Conservation (phyloP, 495 filamentous ascomycete species). For the Cudoniella acicularis region DNA sequence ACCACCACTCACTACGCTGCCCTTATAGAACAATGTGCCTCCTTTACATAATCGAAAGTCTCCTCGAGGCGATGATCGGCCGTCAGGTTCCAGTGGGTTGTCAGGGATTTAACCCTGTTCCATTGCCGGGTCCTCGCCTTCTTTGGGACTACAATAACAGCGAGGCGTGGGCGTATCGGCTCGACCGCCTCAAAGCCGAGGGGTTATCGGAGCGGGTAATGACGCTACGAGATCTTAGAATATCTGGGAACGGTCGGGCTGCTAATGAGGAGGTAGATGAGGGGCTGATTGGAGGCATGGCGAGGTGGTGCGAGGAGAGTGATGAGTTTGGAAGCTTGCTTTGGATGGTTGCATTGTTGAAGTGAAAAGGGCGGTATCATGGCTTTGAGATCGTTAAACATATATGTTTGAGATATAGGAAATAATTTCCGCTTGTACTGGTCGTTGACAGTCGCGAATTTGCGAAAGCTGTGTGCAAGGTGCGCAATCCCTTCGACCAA, state of each 20-base stretch:
- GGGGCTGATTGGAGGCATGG: not conserved
- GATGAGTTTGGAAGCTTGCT: slow-evolving; percentile 1
- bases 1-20: not conserved
- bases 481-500: no score
- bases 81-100: not conserved
- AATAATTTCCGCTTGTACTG: no score
- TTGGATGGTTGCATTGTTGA: not conserved
- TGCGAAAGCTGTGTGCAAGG: no score
- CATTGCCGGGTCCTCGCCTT: not conserved
- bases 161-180: not conserved
- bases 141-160: not conserved
- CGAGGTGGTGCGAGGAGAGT: slow-evolving; percentile 2
- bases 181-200: not conserved
- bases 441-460: no score
- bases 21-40: not conserved
- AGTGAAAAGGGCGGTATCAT: not conserved
- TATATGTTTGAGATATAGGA: no score
- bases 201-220: not conserved
- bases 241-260: no score
- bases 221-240: not conserved
- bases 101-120: not conserved
- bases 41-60: not conserved
- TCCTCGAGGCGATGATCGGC: not conserved
- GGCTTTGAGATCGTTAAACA: no score
- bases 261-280: slow-evolving; percentile 1